Evolutionary conservation across 169 alveolate genomes (phyloP).

Genomic region (Amoebophrya sp.): DNA sequence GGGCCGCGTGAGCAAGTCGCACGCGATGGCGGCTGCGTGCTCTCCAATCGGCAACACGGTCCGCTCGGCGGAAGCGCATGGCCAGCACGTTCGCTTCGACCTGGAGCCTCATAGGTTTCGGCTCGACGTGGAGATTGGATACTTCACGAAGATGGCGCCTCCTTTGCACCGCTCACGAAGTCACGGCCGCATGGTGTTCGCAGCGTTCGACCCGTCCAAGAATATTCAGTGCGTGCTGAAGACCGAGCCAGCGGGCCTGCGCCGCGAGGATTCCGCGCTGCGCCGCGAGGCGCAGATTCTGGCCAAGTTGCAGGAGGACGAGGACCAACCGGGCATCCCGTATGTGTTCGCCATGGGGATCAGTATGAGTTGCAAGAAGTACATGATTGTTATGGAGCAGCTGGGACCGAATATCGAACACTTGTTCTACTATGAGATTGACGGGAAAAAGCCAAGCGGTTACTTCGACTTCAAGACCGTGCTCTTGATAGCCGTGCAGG

Average conservation of each 20-base stretch:
- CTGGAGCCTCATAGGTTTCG: background rate
- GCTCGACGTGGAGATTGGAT: background rate
- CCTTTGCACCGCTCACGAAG: background rate
- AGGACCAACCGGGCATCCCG: slow-evolving; percentile 23
- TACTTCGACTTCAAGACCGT: background rate
- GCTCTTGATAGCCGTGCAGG: background rate
- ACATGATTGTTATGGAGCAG: background rate
- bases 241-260: background rate
- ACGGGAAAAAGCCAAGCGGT: background rate
- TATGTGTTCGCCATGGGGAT: background rate
- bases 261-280: background rate
- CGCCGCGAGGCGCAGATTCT: background rate
- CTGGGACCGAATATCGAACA: background rate
- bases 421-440: background rate
- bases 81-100: background rate
- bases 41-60: no score
- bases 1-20: no score
- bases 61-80: background rate
- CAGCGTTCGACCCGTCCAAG: background rate
- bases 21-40: no score
- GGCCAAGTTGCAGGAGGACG: background rate
- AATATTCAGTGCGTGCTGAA: background rate
- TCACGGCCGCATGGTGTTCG: background rate
- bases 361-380: background rate
- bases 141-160: background rate